Base-by-base conservation (phyloP, 495 filamentous ascomycete genomes). In the Parathielavia hyrcaniae region DNA sequence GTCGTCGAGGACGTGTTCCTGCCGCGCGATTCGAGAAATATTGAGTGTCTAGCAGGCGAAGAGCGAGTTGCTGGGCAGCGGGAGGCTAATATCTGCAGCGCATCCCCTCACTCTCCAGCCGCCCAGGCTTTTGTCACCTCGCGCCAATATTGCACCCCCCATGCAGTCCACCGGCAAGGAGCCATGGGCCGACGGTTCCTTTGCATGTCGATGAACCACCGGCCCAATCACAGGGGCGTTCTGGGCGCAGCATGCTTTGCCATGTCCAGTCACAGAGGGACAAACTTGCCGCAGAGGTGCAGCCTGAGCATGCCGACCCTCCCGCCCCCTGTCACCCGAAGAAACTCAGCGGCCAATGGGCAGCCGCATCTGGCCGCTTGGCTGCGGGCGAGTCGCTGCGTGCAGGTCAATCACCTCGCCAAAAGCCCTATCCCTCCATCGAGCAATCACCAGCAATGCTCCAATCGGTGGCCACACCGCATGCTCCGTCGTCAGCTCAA, bases 21-120 rank as follows among this genome's bases (percentile, higher is more conserved):
- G 43, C 44, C 40, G 44, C 12, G 9, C 30, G 40, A 44, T 40
- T 53, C 17, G 26, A 53, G 36, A 14, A 51, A 50, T 30, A 30
- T 38, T 22, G 26, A 50, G n/a, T 22, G 38, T 34, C 58, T 45
- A 44, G 59, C 46, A 58, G 41, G 38, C 23, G 17, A 46, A 36
- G 43, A 53, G 57, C 34, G 34, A 50, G 48, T 36, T 19, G 39
- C 57, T 44, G 65, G 67, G 58, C 62, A 56, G 44, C 56, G 52
- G 59, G 52, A 61, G 62, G 59, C 57, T 63, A 58, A 69, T 69
- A 69, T 69, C 64, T 64, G 58, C 64, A 62, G 58, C 60, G 57
- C 61, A 61, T 64, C 60, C 50, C 48, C 49, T 54, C 50, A 49
- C 39, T 60, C 67, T 69, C 58, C 64, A 69, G 61, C 67, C 67